Percentiles rank a stretch among this genome's conserved stretches.
Conservation (phyloP, 225 moss, liverwort and hornwort genomes). For the Marchantia polymorpha region DNA sequence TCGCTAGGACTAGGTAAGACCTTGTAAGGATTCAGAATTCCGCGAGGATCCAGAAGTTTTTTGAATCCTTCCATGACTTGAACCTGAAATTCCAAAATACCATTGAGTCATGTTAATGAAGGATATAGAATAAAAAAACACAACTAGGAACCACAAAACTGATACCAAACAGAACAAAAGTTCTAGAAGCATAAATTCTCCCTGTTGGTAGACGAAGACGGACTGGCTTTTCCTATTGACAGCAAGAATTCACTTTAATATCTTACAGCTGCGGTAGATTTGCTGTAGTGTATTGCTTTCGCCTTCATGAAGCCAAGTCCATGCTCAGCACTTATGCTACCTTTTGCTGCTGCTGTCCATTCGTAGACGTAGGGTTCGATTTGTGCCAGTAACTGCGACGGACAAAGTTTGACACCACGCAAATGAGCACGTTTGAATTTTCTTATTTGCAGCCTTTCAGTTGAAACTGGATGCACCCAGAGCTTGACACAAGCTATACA, state of each 20-base stretch:
- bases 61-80: constrained; percentile 78
- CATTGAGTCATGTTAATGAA: not conserved
- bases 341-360: constrained; percentile 77
- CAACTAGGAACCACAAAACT: not conserved
- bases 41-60: constrained; percentile 66
- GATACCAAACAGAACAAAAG: constrained; percentile 10
- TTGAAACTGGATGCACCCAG: not conserved
- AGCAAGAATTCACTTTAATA: not conserved
- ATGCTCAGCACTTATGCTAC: constrained; percentile 97
- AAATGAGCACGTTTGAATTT: not conserved
- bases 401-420: not conserved
- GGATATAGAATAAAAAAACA: not conserved
- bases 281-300: constrained; percentile 85
- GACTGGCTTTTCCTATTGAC: not conserved
- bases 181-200: constrained; percentile 6
- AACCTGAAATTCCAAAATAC: constrained; percentile 45
- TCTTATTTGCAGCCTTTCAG: not conserved
- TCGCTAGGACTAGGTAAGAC: constrained; percentile 49
- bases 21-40: constrained; percentile 98
- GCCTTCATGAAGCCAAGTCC: constrained; percentile 90
- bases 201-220: not conserved
- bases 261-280: constrained; percentile 73
- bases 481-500: not conserved
- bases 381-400: constrained; percentile 60
- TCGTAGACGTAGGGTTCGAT: constrained; percentile 93